phyloP scores from a whole-genome alignment of 805 yeast genomes.

The Yarrowia divulgata region DNA sequence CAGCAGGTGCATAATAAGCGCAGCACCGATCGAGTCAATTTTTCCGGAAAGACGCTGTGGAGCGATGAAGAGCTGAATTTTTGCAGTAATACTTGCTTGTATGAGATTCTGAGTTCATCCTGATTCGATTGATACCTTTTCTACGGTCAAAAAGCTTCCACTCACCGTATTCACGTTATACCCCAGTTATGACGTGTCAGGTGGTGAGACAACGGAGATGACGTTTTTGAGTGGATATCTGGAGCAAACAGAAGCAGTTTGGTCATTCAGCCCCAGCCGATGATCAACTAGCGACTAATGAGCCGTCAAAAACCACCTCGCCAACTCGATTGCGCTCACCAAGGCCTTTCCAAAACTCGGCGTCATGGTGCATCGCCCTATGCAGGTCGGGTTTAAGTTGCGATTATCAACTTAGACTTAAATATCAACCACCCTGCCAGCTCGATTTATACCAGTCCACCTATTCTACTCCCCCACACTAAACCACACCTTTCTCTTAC shows the following conservation, averaged over 20 bases:
- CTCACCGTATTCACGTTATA: neutral
- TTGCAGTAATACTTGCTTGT: neutral
- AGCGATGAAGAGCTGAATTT: neutral
- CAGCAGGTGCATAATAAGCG: conserved; percentile 32
- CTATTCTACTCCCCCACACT: neutral
- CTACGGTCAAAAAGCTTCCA: neutral
- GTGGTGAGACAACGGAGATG: neutral
- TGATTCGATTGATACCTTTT: neutral
- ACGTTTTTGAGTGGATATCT: neutral
- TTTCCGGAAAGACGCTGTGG: neutral
- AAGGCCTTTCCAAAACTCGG: neutral
- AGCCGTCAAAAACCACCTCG: neutral
- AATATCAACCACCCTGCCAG: conserved; percentile 28
- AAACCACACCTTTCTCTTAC: neutral
- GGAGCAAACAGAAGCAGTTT: no score
- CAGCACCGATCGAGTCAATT: conserved; percentile 15
- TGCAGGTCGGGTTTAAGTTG: conserved; percentile 5
- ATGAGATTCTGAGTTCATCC: neutral
- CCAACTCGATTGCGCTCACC: neutral
- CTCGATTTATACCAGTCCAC: neutral
- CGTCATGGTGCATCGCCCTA: conserved; percentile 25
- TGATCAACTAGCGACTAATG: no score
- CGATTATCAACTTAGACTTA: conserved; percentile 28
- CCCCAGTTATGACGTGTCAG: conserved; percentile 29
- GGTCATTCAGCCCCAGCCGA: no score